Evolutionary conservation across 2,329 filamentous ascomycete genomes (phyloP).

Genomic region (Aspergillus bombycis): DNA sequence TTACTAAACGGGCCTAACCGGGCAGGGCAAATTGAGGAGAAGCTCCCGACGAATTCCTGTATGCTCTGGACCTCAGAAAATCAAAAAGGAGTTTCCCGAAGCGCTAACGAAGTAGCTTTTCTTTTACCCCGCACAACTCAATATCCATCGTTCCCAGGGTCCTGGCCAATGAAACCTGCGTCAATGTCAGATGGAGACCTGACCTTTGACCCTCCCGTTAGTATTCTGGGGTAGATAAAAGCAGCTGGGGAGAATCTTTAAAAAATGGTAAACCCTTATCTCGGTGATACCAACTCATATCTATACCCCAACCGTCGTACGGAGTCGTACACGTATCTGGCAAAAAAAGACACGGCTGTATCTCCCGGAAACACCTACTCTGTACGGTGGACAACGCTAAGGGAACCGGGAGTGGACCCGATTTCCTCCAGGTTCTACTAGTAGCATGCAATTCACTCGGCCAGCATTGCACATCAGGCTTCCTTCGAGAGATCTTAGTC

Average conservation of each 20-base stretch:
- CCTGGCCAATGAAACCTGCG: conserved; percentile 8
- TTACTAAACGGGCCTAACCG: neutral
- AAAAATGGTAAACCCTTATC: neutral
- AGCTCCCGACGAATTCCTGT: neutral
- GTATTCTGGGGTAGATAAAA: neutral
- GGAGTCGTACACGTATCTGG: neutral
- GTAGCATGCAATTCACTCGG: neutral
- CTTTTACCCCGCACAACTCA: conserved; percentile 11
- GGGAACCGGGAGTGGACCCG: neutral
- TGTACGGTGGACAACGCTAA: neutral
- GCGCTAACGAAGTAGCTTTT: neutral
- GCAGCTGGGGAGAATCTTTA: neutral
- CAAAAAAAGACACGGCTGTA: neutral
- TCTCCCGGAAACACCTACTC: neutral
- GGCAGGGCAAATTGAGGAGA: neutral
- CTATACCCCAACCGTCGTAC: neutral
- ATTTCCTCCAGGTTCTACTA: neutral
- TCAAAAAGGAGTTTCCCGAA: neutral
- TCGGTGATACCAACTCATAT: neutral
- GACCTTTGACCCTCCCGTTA: neutral
- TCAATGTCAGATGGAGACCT: conserved; percentile 12
- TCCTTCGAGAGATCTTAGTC: conserved; percentile 13
- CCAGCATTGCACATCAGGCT: neutral
- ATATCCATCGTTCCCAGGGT: neutral
- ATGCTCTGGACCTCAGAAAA: neutral